These are phyloP conservation scores for Botrytis galanthina DNA, from an alignment of 2,329 filamentous ascomycete species.

Conservation along the genomic window DNA sequence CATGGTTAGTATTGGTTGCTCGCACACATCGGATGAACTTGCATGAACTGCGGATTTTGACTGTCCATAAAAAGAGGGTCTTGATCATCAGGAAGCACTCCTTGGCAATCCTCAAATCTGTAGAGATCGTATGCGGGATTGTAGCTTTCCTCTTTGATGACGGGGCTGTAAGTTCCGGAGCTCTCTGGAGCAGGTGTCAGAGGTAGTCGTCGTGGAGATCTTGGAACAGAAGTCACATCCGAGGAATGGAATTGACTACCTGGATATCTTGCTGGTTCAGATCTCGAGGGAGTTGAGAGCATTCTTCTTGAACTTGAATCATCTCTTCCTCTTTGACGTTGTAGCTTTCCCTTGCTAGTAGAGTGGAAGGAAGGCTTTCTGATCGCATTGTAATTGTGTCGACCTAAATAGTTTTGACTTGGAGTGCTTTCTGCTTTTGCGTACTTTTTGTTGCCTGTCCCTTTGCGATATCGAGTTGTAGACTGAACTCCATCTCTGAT, in stretches of 20 bases:
- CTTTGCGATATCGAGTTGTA: conserved; percentile 75
- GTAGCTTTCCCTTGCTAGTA: conserved; percentile 27
- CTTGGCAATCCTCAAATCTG: conserved; percentile 33
- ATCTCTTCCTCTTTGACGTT: conserved; percentile 26
- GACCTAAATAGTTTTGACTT: not conserved
- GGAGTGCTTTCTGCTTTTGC: conserved; percentile 19
- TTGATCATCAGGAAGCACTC: conserved; percentile 31
- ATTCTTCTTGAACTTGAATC: conserved; percentile 20
- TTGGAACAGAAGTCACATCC: conserved; percentile 13
- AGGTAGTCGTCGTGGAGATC: conserved; percentile 23
- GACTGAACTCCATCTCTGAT: conserved; percentile 72
- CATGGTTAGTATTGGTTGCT: conserved; percentile 17
- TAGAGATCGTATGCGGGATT: conserved; percentile 31
- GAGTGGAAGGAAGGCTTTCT: conserved; percentile 11
- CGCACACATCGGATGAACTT: conserved; percentile 20
- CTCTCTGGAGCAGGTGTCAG: conserved; percentile 27
- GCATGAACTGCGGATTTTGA: conserved; percentile 24
- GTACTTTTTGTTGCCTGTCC: conserved; percentile 42
- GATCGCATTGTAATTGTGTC: conserved; percentile 5
- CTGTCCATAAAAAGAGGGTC: conserved; percentile 32
- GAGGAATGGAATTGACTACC: conserved; percentile 3
- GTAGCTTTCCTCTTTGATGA: conserved; percentile 23
- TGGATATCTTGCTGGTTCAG: not conserved
- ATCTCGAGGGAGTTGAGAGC: not conserved
- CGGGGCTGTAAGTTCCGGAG: conserved; percentile 21